phyloP scores from a whole-genome alignment of 768 basidiomycete species.

The Polyporus arcularius region DNA sequence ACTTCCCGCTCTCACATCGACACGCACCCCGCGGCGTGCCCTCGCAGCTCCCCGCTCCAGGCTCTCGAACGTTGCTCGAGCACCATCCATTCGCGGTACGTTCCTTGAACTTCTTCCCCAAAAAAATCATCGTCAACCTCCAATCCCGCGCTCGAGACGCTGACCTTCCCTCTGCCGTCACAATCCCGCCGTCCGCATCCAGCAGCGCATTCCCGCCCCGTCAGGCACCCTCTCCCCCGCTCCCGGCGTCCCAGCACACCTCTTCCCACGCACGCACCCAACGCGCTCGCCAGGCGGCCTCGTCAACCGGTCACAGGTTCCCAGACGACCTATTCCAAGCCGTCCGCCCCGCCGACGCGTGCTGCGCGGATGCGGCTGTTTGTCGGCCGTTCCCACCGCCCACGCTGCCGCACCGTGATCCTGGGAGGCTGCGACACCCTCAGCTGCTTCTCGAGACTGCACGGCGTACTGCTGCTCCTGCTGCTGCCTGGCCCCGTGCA shows the following conservation, averaged over 20 bases:
- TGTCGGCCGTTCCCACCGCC: slow-evolving; percentile 18
- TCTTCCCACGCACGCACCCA: no score
- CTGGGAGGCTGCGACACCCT: neutral
- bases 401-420: neutral
- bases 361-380: slow-evolving; percentile 1
- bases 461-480: neutral
- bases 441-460: neutral
- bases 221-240: slow-evolving; percentile 8
- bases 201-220: slow-evolving; percentile 12
- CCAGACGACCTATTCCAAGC: slow-evolving; percentile 14
- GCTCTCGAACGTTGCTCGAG: neutral
- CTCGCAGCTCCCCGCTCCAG: neutral
- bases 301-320: neutral
- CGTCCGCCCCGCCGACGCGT: neutral
- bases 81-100: no score
- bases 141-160: neutral
- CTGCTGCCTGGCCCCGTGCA: neutral
- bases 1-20: neutral
- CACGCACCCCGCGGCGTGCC: neutral
- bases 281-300: slow-evolving; percentile 1
- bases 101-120: no score
- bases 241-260: neutral
- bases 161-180: no score
- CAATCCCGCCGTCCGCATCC: slow-evolving; percentile 4
- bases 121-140: no score